Percentiles rank a stretch among this genome's conserved stretches.
Evolutionary conservation across 108 stramenopile species (phyloP).

Genomic region (Hondaea fermentalgiana): DNA sequence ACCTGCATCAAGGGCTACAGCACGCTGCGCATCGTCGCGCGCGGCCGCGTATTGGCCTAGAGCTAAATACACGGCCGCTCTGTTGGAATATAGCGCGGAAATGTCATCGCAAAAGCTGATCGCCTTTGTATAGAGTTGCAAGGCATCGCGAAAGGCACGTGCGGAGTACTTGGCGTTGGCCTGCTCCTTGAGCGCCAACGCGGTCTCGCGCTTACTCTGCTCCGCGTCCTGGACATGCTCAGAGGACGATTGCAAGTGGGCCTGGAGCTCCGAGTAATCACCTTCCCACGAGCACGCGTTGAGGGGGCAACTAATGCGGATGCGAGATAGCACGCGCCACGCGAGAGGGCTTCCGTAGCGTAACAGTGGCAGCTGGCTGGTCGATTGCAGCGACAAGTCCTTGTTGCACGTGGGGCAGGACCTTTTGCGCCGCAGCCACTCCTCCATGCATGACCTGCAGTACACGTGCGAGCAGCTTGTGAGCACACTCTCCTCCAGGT

Average conservation of each 20-base stretch:
- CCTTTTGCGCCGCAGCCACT: not conserved
- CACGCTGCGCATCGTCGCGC: not conserved
- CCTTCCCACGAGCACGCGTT: conserved; percentile 46
- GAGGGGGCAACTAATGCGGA: conserved; percentile 19
- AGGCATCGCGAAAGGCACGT: conserved; percentile 34
- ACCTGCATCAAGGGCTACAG: not conserved
- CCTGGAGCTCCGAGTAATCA: conserved; percentile 49
- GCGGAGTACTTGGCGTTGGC: conserved; percentile 42
- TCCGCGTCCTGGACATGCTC: not conserved
- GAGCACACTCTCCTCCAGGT: not conserved
- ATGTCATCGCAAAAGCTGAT: conserved; percentile 1
- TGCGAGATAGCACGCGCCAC: not conserved
- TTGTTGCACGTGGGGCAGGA: not conserved
- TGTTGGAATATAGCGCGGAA: not conserved
- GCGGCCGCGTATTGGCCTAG: not conserved
- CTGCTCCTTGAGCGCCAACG: conserved; percentile 45
- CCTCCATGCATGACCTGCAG: not conserved
- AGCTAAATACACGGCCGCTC: conserved; percentile 10
- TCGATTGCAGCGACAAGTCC: not conserved
- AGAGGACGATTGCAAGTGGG: conserved; percentile 33
- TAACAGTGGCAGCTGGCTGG: not conserved
- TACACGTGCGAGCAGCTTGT: conserved; percentile 16
- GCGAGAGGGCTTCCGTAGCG: conserved; percentile 17
- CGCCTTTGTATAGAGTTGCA: conserved; percentile 45
- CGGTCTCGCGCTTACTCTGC: not conserved